Evolutionary conservation across 305 asterid genomes (phyloP).

Genomic region (Solanum hybrid): DNA sequence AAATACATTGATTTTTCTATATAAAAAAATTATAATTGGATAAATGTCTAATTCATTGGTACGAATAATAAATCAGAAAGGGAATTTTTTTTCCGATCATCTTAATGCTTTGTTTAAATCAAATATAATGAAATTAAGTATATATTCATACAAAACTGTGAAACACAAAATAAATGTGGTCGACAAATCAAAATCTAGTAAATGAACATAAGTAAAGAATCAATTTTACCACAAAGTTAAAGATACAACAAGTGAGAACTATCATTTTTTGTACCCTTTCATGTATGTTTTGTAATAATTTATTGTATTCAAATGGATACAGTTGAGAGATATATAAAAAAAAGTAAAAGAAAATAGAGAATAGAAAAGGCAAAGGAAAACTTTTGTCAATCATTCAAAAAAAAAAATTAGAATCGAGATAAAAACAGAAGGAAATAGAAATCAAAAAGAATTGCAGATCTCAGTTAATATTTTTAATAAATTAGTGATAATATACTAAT

Average conservation of each 20-base stretch:
- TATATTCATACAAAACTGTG: not conserved
- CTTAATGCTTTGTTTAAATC: not conserved
- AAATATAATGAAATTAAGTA: not conserved
- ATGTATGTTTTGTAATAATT: not conserved
- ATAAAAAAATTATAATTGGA: not conserved
- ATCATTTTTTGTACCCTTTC: not conserved
- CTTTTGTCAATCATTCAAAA: not conserved
- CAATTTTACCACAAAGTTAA: not conserved
- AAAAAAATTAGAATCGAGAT: too few relatives aligned
- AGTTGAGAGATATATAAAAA: not conserved
- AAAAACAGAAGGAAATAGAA: not conserved
- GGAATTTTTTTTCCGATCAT: not conserved
- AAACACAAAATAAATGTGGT: not conserved
- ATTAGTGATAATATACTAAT: not conserved
- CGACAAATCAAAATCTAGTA: not conserved
- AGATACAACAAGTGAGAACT: not conserved
- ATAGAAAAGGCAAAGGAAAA: not conserved
- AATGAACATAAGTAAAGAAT: not conserved
- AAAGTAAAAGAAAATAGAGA: not conserved
- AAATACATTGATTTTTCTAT: too few relatives aligned
- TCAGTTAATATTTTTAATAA: not conserved
- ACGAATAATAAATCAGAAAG: too few relatives aligned
- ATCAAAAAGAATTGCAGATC: not conserved
- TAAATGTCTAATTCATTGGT: not conserved
- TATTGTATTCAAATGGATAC: not conserved